phyloP scores from a whole-genome alignment of 164 flowering plant species.

The Sedum album region DNA sequence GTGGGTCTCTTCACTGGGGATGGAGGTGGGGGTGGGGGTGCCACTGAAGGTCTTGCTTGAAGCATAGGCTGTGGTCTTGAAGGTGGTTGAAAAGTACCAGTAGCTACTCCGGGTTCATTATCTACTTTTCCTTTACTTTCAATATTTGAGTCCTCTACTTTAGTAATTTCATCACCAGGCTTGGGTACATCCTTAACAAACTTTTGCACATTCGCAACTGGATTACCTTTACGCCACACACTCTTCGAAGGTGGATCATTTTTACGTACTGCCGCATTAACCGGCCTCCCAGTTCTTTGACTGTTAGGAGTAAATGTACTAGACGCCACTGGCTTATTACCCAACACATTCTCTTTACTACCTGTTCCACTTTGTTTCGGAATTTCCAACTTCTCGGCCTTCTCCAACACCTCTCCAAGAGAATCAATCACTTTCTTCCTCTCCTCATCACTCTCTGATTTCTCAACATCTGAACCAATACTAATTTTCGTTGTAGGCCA shows the following conservation, averaged over 20 bases:
- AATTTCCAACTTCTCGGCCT: constrained; percentile 70
- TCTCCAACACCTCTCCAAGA: constrained; percentile 81
- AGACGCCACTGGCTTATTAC: constrained; percentile 22
- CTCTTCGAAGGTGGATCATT: constrained; percentile 61
- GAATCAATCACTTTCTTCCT: constrained; percentile 70
- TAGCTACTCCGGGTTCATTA: constrained; percentile 16
- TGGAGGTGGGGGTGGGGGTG: constrained; percentile 55
- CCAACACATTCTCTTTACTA: constrained; percentile 17
- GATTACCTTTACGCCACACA: constrained; percentile 88
- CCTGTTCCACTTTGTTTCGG: constrained; percentile 10
- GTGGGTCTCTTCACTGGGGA: constrained; percentile 40
- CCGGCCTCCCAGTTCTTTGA: constrained; percentile 14
- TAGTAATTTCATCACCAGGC: constrained; percentile 13
- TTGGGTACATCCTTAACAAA: constrained; percentile 40
- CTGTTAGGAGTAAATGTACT: constrained; percentile 16
- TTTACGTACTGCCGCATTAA: constrained; percentile 16
- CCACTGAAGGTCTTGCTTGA: constrained; percentile 54
- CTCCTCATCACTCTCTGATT: constrained; percentile 30
- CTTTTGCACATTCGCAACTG: constrained; percentile 44
- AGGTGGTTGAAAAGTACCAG: constrained; percentile 44
- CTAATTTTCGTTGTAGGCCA: constrained; percentile 19
- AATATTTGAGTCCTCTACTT: constrained; percentile 13
- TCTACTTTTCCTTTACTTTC: constrained; percentile 20
- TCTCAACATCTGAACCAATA: constrained; percentile 19
- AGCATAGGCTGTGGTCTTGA: constrained; percentile 47